Evolutionary conservation across 73 alveolate species (phyloP).

Genomic region (Tetrahymena borealis): DNA sequence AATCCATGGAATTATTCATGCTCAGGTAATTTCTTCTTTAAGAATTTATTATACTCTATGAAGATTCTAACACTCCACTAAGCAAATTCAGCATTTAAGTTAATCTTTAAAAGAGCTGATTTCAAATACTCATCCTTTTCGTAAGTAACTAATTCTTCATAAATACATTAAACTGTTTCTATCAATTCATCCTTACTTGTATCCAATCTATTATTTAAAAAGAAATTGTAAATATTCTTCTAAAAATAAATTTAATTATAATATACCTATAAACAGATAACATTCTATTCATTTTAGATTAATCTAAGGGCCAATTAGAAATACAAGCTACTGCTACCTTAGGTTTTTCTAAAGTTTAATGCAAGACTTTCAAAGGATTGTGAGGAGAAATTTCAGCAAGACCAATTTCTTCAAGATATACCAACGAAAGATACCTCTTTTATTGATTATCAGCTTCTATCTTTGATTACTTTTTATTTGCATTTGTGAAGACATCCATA

Average conservation of each 20-base stretch:
- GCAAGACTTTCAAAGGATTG: conserved; percentile 53
- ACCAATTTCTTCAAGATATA: conserved; percentile 54
- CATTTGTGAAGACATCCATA: conserved; percentile 49
- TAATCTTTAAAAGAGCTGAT: not conserved
- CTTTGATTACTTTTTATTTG: conserved; percentile 20
- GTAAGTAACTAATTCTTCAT: not conserved
- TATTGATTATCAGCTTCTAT: conserved; percentile 1
- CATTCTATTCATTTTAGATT: conserved; percentile 55
- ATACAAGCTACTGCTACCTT: conserved; percentile 50
- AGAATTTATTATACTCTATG: not conserved
- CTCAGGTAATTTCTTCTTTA: not conserved
- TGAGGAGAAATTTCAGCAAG: conserved; percentile 54
- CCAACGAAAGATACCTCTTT: conserved; percentile 32
- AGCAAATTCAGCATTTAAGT: not conserved
- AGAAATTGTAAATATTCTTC: not conserved
- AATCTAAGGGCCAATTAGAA: conserved; percentile 57
- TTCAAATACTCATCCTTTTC: not conserved
- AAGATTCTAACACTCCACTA: not conserved
- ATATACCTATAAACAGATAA: not conserved
- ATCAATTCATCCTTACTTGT: not conserved
- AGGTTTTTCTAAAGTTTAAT: conserved; percentile 46
- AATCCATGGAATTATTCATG: not conserved
- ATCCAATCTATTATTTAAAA: not conserved
- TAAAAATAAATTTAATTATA: not conserved
- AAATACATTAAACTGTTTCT: not conserved